These are phyloP conservation scores for Wickerhamomyces bovis DNA, from an alignment of 805 yeast genomes.

Conservation along the genomic window DNA sequence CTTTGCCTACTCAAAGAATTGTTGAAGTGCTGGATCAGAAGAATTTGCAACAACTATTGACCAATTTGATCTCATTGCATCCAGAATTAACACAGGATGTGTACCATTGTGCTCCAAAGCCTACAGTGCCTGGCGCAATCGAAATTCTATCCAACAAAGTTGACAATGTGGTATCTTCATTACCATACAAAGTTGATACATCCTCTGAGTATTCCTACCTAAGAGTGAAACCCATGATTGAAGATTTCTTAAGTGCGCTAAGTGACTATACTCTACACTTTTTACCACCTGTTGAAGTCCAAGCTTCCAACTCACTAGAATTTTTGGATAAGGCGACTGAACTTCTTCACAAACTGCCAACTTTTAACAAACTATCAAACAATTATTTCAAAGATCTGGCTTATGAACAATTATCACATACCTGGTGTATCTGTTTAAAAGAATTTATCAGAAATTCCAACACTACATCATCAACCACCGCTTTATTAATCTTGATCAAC, in stretches of 20 bases:
- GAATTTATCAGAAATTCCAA: conserved; percentile 22
- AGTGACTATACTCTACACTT: conserved; percentile 70
- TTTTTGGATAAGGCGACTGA: conserved; percentile 59
- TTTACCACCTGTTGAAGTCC: conserved; percentile 61
- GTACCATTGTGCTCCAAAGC: conserved; percentile 45
- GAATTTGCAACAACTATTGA: conserved; percentile 47
- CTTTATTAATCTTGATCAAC: conserved; percentile 32
- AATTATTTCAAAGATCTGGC: conserved; percentile 42
- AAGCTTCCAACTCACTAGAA: conserved; percentile 46
- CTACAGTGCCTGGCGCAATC: conserved; percentile 48
- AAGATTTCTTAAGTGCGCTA: conserved; percentile 63
- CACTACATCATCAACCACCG: conserved; percentile 22
- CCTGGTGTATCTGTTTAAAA: conserved; percentile 46
- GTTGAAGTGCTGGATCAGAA: conserved; percentile 62
- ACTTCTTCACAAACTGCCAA: conserved; percentile 59
- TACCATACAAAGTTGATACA: conserved; percentile 75
- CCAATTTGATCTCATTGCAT: conserved; percentile 46
- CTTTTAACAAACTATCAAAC: conserved; percentile 44
- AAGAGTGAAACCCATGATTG: conserved; percentile 60
- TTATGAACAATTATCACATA: conserved; percentile 53
- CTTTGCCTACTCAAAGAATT: conserved; percentile 55
- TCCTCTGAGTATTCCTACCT: conserved; percentile 71
- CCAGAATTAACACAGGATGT: conserved; percentile 58
- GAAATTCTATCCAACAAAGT: conserved; percentile 39
- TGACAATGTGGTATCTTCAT: conserved; percentile 34